Evolutionary conservation across 225 moss, liverwort and hornwort genomes (phyloP).

Genomic region (Sphagnum contortum): DNA sequence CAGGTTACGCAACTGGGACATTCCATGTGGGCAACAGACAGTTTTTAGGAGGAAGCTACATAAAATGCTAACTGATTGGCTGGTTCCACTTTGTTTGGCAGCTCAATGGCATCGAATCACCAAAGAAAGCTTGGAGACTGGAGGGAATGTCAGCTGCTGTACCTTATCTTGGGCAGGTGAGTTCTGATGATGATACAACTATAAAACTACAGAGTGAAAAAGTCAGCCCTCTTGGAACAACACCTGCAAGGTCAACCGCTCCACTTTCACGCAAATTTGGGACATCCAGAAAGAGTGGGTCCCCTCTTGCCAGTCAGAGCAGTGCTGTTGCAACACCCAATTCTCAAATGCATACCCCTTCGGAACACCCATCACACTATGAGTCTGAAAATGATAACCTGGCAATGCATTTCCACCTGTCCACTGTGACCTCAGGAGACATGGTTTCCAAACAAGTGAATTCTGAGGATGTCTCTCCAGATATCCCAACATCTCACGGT

Average conservation of each 20-base stretch:
- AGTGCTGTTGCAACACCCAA: no score
- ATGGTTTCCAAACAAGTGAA: slow-evolving; percentile 12
- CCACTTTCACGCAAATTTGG: slow-evolving; percentile 24
- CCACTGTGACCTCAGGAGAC: no score
- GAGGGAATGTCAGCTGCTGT: slow-evolving; percentile 22
- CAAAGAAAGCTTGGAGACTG: slow-evolving; percentile 20
- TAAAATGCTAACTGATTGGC: no score
- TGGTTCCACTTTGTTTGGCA: no score
- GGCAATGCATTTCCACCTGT: slow-evolving; percentile 39
- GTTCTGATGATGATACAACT: slow-evolving; percentile 32
- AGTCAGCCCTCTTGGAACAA: slow-evolving; percentile 6
- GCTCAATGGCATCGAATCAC: slow-evolving; percentile 14
- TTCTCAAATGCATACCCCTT: no score
- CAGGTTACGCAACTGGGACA: no score
- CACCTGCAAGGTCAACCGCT: slow-evolving; percentile 33
- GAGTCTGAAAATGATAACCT: slow-evolving; percentile 50
- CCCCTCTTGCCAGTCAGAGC: slow-evolving; percentile 14
- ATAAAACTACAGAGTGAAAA: slow-evolving; percentile 23
- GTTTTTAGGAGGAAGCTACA: no score
- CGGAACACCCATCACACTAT: no score
- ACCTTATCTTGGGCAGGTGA: slow-evolving; percentile 16
- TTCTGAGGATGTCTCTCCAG: slow-evolving; percentile 37
- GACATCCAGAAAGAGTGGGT: slow-evolving; percentile 17
- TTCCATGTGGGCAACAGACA: no score
- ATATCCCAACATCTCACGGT: slow-evolving; percentile 47